Conservation (phyloP, 495 filamentous ascomycete genomes). For the Lasiosphaeria hispida region DNA sequence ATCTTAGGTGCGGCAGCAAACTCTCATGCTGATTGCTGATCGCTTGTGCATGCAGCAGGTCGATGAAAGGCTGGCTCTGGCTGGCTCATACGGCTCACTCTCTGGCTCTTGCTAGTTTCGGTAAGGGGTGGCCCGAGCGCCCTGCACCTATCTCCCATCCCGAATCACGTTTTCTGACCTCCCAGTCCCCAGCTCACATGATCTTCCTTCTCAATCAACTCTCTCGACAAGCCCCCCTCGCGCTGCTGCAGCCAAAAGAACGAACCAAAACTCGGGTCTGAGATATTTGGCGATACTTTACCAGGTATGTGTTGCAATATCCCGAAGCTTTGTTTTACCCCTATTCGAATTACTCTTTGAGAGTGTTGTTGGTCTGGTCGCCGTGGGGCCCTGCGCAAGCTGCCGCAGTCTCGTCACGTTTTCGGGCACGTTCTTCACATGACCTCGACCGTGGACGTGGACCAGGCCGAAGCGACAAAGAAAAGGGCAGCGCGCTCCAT, state of each 20-base stretch:
- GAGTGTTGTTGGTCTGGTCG: conserved; percentile 11
- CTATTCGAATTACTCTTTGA: background rate
- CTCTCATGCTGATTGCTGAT: conserved; percentile 1
- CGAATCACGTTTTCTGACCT: conserved; percentile 19
- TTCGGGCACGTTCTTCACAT: conserved; percentile 40
- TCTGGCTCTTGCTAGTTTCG: conserved; percentile 1
- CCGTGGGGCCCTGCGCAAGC: conserved; percentile 19
- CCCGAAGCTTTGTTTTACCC: background rate
- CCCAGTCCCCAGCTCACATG: conserved; percentile 33
- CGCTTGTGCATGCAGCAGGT: conserved; percentile 6
- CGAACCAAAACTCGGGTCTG: conserved; percentile 5
- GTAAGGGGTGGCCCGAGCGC: conserved; percentile 12
- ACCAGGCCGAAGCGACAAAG: conserved; percentile 22
- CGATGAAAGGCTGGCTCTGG: background rate
- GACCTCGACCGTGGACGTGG: conserved; percentile 34
- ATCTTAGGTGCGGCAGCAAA: background rate
- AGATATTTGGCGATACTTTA: conserved; percentile 4
- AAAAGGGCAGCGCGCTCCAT: conserved; percentile 19
- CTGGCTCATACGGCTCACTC: no score
- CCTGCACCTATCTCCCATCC: conserved; percentile 21
- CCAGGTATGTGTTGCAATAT: conserved; percentile 20
- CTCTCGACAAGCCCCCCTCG: conserved; percentile 18
- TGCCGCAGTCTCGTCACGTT: conserved; percentile 34
- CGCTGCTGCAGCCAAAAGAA: conserved; percentile 2
- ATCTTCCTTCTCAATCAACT: conserved; percentile 31